These are phyloP conservation scores for Aspergillus vadensis DNA, from an alignment of 2,329 filamentous ascomycete species.

Conservation along the genomic window DNA sequence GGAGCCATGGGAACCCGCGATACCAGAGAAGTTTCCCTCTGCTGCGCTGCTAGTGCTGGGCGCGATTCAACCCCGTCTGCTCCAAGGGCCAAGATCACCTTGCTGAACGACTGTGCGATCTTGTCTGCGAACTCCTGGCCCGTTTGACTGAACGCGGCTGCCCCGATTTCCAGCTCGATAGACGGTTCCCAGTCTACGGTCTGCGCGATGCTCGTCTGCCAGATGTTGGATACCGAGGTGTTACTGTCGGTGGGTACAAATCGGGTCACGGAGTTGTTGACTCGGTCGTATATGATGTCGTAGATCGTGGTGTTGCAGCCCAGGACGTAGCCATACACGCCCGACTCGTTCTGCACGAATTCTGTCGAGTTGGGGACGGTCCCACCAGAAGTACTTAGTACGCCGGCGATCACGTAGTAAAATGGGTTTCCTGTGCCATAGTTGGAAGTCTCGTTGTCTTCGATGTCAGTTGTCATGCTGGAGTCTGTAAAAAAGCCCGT, in stretches of 20 bases:
- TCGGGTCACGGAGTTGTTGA: conserved; percentile 19
- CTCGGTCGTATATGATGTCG: conserved; percentile 23
- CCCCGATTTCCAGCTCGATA: conserved; percentile 2
- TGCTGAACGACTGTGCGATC: conserved; percentile 1
- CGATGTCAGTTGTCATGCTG: not conserved
- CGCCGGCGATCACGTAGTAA: not conserved
- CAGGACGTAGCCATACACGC: conserved; percentile 17
- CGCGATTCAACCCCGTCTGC: not conserved
- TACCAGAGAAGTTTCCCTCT: not conserved
- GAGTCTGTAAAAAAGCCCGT: not conserved
- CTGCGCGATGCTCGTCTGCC: conserved; percentile 5
- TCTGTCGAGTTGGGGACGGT: conserved; percentile 7
- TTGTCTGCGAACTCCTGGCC: conserved; percentile 10
- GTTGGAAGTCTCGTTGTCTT: not conserved
- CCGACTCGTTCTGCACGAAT: not conserved
- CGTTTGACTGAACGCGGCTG: not conserved
- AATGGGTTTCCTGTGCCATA: conserved; percentile 1
- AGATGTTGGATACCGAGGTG: conserved; percentile 17
- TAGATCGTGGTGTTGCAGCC: conserved; percentile 25
- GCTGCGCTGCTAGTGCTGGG: not conserved
- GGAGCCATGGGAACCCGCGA: not conserved
- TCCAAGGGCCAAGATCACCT: not conserved
- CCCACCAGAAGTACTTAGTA: not conserved
- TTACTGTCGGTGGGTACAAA: conserved; percentile 16
- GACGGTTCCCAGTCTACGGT: not conserved